Percentiles rank a stretch among this genome's conserved stretches.
Evolutionary conservation across 2,329 filamentous ascomycete genomes (phyloP).

Genomic region (Neoscytalidium dimidiatum): DNA sequence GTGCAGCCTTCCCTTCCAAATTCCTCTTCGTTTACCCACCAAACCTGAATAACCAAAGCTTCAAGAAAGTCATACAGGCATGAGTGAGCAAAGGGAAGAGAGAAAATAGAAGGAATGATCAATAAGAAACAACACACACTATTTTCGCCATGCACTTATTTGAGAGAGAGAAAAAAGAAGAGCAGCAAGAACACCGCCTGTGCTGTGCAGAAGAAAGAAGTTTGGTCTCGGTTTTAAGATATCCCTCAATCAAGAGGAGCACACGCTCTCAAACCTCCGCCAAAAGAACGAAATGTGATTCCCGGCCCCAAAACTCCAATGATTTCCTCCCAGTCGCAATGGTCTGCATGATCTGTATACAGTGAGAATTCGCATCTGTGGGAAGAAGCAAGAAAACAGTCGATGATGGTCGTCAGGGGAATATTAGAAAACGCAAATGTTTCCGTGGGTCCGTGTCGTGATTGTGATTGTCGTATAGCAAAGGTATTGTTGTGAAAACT

Average conservation of each 20-base stretch:
- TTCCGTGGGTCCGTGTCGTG: neutral
- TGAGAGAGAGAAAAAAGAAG: neutral
- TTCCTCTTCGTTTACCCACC: neutral
- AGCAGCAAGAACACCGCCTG: neutral
- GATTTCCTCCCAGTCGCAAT: neutral
- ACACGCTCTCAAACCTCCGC: neutral
- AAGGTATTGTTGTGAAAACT: neutral
- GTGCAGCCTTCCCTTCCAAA: neutral
- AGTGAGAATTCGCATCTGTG: neutral
- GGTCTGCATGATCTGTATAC: neutral
- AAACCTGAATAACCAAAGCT: neutral
- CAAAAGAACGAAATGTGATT: neutral
- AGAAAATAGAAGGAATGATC: neutral
- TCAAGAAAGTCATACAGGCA: neutral
- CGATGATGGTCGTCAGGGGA: neutral
- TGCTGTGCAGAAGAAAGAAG: neutral
- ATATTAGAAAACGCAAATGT: neutral
- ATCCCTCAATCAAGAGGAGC: neutral
- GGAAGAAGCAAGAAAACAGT: neutral
- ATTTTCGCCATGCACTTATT: neutral
- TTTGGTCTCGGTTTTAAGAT: neutral
- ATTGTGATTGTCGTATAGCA: neutral
- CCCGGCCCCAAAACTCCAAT: neutral
- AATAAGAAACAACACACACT: neutral
- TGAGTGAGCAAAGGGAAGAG: neutral